These are phyloP conservation scores for Talaromyces sp. DNA, from an alignment of 2,329 filamentous ascomycete genomes.

Conservation along the genomic window DNA sequence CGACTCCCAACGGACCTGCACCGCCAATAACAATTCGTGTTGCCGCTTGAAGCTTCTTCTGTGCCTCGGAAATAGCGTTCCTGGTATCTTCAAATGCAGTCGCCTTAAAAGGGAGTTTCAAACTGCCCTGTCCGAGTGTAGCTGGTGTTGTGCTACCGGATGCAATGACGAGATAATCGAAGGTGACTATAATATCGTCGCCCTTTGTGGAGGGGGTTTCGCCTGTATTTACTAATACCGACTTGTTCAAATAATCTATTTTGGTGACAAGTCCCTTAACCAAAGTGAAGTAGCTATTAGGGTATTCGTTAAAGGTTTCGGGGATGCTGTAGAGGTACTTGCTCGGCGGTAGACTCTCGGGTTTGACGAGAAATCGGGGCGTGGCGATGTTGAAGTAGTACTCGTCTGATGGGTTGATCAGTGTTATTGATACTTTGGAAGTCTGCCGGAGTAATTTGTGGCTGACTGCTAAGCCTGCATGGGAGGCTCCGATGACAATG, in stretches of 20 bases:
- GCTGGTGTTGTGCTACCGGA: slow-evolving; percentile 49
- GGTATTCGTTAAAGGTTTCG: slow-evolving; percentile 50
- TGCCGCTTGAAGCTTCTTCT: slow-evolving; percentile 32
- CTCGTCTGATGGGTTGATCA: slow-evolving; percentile 50
- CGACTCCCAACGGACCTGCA: slow-evolving; percentile 47
- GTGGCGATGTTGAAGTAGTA: slow-evolving; percentile 53
- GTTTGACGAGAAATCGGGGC: slow-evolving; percentile 50
- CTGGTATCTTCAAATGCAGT: slow-evolving; percentile 36
- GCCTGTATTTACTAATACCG: background rate
- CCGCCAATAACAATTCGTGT: slow-evolving; percentile 45
- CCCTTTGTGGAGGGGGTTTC: background rate
- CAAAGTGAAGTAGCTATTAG: slow-evolving; percentile 13
- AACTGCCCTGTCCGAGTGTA: slow-evolving; percentile 27
- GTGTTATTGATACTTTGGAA: slow-evolving; percentile 42
- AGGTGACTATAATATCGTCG: slow-evolving; percentile 32
- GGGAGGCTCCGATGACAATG: slow-evolving; percentile 36
- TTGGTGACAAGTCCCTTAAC: background rate
- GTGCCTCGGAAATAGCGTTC: slow-evolving; percentile 29
- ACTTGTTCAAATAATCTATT: background rate
- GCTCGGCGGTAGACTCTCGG: slow-evolving; percentile 42
- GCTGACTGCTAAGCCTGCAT: slow-evolving; percentile 30
- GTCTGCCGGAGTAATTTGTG: slow-evolving; percentile 33
- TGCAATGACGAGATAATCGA: slow-evolving; percentile 54
- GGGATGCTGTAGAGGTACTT: slow-evolving; percentile 48
- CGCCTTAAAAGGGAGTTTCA: slow-evolving; percentile 37